A percentile compares a stretch with the other conserved stretches of the same genome.
phyloP scores from a whole-genome alignment of 148 eudicot genomes.

The Vaccinium darrowii region DNA sequence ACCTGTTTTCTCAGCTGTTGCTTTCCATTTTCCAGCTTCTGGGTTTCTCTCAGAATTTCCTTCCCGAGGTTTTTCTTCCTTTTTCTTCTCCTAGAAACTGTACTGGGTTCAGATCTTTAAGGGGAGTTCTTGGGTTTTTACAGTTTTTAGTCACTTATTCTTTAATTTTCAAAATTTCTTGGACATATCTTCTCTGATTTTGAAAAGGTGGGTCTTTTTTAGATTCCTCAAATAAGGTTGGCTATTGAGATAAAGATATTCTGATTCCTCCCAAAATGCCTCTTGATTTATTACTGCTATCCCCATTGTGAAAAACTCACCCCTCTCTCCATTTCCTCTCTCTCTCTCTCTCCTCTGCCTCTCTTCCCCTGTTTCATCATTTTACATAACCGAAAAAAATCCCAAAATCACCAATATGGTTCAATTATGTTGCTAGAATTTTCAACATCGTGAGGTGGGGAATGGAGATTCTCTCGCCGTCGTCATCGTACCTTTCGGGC shows the following conservation, averaged over 20 bases:
- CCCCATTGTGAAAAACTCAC: conserved; percentile 46
- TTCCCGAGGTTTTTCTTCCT: neutral
- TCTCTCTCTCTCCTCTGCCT: conserved; percentile 24
- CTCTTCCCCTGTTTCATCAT: conserved; percentile 22
- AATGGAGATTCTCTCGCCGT: conserved; percentile 69
- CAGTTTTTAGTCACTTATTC: neutral
- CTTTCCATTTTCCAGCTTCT: conserved; percentile 34
- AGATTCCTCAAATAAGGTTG: conserved; percentile 57
- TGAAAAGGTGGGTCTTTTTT: conserved; percentile 47
- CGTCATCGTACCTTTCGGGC: conserved; percentile 47
- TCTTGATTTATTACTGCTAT: conserved; percentile 40
- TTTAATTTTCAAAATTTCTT: neutral
- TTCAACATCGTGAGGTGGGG: conserved; percentile 42
- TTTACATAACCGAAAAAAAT: neutral
- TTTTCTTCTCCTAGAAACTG: conserved; percentile 16
- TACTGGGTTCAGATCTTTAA: conserved; percentile 24
- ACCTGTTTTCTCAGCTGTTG: conserved; percentile 25
- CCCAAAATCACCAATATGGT: neutral
- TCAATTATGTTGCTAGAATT: neutral
- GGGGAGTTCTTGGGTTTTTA: conserved; percentile 19
- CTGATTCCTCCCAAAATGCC: conserved; percentile 58
- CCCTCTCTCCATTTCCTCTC: conserved; percentile 40
- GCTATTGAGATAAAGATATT: conserved; percentile 47
- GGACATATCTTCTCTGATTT: conserved; percentile 21
- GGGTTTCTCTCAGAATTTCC: conserved; percentile 17